Percentiles rank a stretch among this genome's conserved stretches.
Conservation (phyloP, 2,329 filamentous ascomycete genomes). For the Diaporthe sp. region DNA sequence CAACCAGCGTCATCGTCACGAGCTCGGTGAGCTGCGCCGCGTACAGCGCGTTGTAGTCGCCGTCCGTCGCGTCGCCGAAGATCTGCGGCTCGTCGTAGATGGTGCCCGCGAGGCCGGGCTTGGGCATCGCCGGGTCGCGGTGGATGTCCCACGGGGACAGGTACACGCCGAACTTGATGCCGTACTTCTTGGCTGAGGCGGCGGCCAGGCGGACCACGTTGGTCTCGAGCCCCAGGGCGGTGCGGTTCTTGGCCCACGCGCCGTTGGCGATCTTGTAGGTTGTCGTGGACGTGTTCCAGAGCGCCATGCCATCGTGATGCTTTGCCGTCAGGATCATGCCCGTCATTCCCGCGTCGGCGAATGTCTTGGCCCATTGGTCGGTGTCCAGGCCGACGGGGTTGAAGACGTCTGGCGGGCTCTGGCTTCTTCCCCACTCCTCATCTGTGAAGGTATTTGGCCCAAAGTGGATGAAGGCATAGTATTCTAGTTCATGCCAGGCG, state of each 20-base stretch:
- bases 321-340: constrained; percentile 55
- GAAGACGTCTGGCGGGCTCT: constrained; percentile 48
- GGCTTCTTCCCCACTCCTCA: constrained; percentile 49
- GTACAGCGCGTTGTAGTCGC: constrained; percentile 53
- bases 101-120: constrained; percentile 48
- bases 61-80: constrained; percentile 49
- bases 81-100: constrained; percentile 53
- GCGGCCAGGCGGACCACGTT: constrained; percentile 52
- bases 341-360: constrained; percentile 49
- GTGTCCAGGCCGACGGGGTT: constrained; percentile 47
- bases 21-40: constrained; percentile 48
- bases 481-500: constrained; percentile 48
- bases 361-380: constrained; percentile 49
- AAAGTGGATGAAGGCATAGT: constrained; percentile 50
- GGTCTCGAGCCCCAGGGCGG: constrained; percentile 46
- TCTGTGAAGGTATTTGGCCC: constrained; percentile 50
- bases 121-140: constrained; percentile 53
- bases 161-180: constrained; percentile 53
- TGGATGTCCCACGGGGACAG: constrained; percentile 55
- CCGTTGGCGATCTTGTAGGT: constrained; percentile 52
- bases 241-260: constrained; percentile 49
- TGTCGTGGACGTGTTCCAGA: constrained; percentile 53
- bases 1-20: constrained; percentile 44
- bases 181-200: constrained; percentile 49
- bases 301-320: constrained; percentile 54